Base-by-base conservation (phyloP, 768 basidiomycete genomes). In the Rhodosporidiobolus sp. region DNA sequence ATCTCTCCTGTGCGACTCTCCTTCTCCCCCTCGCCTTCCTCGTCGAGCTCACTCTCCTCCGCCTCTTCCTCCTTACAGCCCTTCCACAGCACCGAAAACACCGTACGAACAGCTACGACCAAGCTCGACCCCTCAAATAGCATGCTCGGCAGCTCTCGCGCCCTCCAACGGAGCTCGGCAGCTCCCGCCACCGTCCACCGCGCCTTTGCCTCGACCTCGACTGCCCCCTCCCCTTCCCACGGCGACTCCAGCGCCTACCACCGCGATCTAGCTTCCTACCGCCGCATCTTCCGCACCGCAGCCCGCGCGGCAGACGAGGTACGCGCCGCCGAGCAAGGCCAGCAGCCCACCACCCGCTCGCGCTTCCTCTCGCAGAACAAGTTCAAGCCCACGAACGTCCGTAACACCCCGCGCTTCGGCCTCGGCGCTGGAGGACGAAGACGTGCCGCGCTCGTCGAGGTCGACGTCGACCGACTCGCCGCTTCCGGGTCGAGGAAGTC, bases 391-490 rank as follows among this genome's bases (percentile, higher is more conserved):
- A 24, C 56, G 3, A 56, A 56, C n/a, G 24, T 56, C 2, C 26
- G 65, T 9, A 22, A 1, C 12, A 67, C 65, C 1, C 57, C 57
- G 1, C 38, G 38, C 24, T 48, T 22, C 17, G 48, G 65, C 16
- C 5, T 11, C 3, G n/a, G n/a, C n/a, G n/a, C n/a, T n/a, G n/a
- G n/a, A n/a, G 32, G 55, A 32, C 45, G 65, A 1, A n/a, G 8
- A 22, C 46, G 65, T 9, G 65, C 54, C 30, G 59, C 45, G 20
- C 57, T 67, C 14, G 65, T 67, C 32, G 34, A 52, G 14, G 32
- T 67, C 34, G 57, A 67, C 38, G 48, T 46, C 3, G 57, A 4
- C 2, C 43, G 35, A 3, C 48, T 67, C 6, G 16, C 30, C 4
- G 8, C n/a, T 3, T 11, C 34, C 26, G 65, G 57, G 11, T 14